Base-by-base conservation (phyloP, 2,329 filamentous ascomycete genomes). In the Monascus ruber region DNA sequence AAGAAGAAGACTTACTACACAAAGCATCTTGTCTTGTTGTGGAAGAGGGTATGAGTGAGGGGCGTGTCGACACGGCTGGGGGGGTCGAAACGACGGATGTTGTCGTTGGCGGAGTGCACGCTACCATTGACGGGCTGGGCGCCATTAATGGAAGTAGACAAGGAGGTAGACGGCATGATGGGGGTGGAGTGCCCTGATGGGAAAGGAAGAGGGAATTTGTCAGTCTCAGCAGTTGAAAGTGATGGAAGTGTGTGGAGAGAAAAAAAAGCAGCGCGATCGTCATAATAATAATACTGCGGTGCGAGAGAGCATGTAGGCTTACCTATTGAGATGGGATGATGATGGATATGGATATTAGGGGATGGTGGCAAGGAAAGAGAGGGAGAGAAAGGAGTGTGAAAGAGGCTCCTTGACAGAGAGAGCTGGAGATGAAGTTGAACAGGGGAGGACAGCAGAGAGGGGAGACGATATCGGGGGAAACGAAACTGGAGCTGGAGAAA, bases 1-100 rank as follows among this genome's bases (percentile, higher is more conserved):
- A 25, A 24, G 24, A 25, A 24, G 26, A 25, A 33, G 24, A 68
- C 76, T 72, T 69, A 80, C 76, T 98, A 98, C 69, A 98, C 91
- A 66, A 98, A 94, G 76, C 91, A 96, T 89, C 91, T 78, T 65
- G 91, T 96, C 85, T 96, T 98, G 71, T 88, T 81, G 77, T 91
- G 91, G 81, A 96, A 98, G 62, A 98, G 85, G 47, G 85, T 83
- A 69, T 95, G 85, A 60, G 79, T 75, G 52, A 85, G 80, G 54
- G 91, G 91, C 75, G 84, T 94, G 71, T 93, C 69, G 49, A 87
- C 85, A 60, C 91, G 80, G 73, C 86, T 94, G 54, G 91, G 86
- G 58, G 89, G 86, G 56, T 81, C 78, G 69, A 98, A 98, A 56
- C 91, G 87, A 68, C 84, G 83, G 71, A 98, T 96, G 74, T 96